Base-by-base conservation (phyloP, 2,329 filamentous ascomycete genomes). In the Aspergillus eucalypticola region DNA sequence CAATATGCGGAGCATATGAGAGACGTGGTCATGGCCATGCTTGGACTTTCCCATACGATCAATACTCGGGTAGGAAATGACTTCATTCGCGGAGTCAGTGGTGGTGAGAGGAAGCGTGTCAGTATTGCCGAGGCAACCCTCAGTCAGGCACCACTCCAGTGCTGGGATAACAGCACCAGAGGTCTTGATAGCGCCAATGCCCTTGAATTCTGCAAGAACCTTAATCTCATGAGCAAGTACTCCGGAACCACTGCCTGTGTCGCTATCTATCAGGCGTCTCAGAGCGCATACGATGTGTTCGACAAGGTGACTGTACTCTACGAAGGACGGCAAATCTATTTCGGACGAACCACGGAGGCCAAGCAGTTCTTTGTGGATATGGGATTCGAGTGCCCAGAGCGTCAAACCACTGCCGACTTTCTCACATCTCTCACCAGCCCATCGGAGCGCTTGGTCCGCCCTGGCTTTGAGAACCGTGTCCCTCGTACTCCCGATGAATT, bases 321-420 rank as follows among this genome's bases (percentile, higher is more conserved):
- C 68, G 87, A 90, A 65, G 89, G 89, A 1, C 82, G 86, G 0
- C 84, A 91, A 68, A 91, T 92, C 65, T 92, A 86, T 76, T 92
- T 88, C 65, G 90, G 90, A 0, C 82, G 82, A 0, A 83, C 85
- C 0, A 69, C 67, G 2, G 73, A 80, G 2, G 89, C 89, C 0
- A 86, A 83, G 64, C 69, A 67, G 0, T 91, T 84, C 74, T 91
- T 92, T 61, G 84, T 88, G 67, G 76, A 81, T 3, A 82, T 88
- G 70, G 89, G 89, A 11, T 91, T 86, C 80, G 71, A 82, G 38
- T 90, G 88, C 65, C 87, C 88, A 0, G 73, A 81, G 2, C 81
- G 88, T 3, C 87, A 90, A 68, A 90, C 87, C 0, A 87, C 84
- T 0, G 84, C 84, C 3, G 88, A 90, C 67, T 90, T 90, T 68